Conservation (phyloP, 192 early-diverging fungal genomes). For the Coemansia sp. region DNA sequence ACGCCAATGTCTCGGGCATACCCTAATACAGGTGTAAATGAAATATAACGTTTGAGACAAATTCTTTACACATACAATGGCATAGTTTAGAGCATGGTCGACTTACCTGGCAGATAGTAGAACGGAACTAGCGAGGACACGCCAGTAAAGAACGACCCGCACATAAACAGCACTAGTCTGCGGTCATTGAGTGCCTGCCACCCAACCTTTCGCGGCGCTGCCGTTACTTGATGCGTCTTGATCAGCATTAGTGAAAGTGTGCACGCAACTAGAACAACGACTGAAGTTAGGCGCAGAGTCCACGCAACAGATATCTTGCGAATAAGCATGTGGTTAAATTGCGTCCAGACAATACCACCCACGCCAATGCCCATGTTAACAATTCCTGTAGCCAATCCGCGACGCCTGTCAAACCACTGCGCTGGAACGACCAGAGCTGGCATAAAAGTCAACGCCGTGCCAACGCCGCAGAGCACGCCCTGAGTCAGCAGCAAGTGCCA, state of each 20-base stretch:
- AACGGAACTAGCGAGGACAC: constrained; percentile 51
- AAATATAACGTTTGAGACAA: neutral
- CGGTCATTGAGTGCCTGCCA: constrained; percentile 27
- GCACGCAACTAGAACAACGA: constrained; percentile 46
- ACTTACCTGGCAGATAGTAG: constrained; percentile 57
- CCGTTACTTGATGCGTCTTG: constrained; percentile 24
- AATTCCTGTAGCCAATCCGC: constrained; percentile 62
- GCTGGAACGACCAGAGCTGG: constrained; percentile 55
- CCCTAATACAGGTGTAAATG: constrained; percentile 3
- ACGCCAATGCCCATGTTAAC: constrained; percentile 70
- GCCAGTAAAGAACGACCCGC: constrained; percentile 41
- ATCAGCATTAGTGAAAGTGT: constrained; percentile 40
- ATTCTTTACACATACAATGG: neutral
- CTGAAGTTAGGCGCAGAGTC: constrained; percentile 66
- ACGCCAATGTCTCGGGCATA: constrained; percentile 50
- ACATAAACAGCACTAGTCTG: constrained; percentile 37
- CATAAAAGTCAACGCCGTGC: constrained; percentile 57
- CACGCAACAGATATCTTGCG: constrained; percentile 59
- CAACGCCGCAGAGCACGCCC: constrained; percentile 62
- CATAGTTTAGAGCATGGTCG: neutral
- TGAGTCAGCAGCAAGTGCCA: constrained; percentile 68
- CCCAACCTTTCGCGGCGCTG: constrained; percentile 15
- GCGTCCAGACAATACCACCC: constrained; percentile 70
- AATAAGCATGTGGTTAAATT: constrained; percentile 64
- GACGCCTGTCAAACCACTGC: constrained; percentile 63